phyloP scores from a whole-genome alignment of 2,329 filamentous ascomycete species.

The Calcarisporium arbuscula region DNA sequence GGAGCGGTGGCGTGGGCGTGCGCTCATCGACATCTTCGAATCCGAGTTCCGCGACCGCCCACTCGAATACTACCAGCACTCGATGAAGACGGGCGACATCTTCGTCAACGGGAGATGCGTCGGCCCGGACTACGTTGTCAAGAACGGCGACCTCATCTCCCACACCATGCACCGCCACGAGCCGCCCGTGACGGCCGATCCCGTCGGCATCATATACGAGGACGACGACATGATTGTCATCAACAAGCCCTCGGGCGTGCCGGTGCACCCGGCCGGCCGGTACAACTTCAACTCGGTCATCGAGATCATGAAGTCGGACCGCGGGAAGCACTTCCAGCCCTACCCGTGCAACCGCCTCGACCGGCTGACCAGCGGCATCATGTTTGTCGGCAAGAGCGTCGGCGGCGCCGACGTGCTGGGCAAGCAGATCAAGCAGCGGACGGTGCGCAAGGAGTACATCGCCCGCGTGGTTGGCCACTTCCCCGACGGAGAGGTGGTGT shows the following conservation, averaged over 20 bases:
- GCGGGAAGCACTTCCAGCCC: slow-evolving; percentile 47
- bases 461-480: slow-evolving; percentile 88
- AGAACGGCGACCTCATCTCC: slow-evolving; percentile 85
- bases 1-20: slow-evolving; percentile 79
- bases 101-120: slow-evolving; percentile 70
- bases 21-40: slow-evolving; percentile 79
- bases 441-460: slow-evolving; percentile 91
- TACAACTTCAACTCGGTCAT: slow-evolving; percentile 95
- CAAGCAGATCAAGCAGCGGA: slow-evolving; percentile 69
- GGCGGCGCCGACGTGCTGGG: slow-evolving; percentile 73
- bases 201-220: slow-evolving; percentile 81
- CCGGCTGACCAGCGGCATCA: slow-evolving; percentile 87
- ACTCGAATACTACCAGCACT: slow-evolving; percentile 76
- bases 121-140: slow-evolving; percentile 62
- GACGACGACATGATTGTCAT: slow-evolving; percentile 92
- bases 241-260: slow-evolving; percentile 91
- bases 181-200: slow-evolving; percentile 77
- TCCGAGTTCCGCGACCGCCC: slow-evolving; percentile 89
- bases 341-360: slow-evolving; percentile 89
- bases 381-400: slow-evolving; percentile 91
- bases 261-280: slow-evolving; percentile 88
- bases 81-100: slow-evolving; percentile 75
- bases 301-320: slow-evolving; percentile 83
- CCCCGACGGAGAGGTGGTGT: slow-evolving; percentile 83
- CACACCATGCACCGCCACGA: slow-evolving; percentile 95